Evolutionary conservation across 352 stramenopile genomes (phyloP).

Genomic region (Hyaloperonospora brassicae): DNA sequence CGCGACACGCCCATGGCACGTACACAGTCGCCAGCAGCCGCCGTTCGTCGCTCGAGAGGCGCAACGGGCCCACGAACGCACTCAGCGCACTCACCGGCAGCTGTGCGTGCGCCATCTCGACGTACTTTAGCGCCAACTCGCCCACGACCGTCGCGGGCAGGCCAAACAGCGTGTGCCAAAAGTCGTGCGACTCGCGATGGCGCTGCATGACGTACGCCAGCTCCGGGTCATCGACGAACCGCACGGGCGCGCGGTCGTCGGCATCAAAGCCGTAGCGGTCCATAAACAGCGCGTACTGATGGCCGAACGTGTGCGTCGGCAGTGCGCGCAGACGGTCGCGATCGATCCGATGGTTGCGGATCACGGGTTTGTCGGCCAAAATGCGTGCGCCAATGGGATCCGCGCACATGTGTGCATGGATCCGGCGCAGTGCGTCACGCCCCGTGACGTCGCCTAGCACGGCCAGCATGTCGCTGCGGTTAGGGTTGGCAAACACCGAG

Average conservation of each 20-base stretch:
- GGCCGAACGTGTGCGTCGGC: slow-evolving; percentile 81
- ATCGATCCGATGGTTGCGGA: slow-evolving; percentile 76
- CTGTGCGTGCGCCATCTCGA: slow-evolving; percentile 94
- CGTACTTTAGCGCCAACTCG: slow-evolving; percentile 95
- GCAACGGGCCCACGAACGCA: slow-evolving; percentile 85
- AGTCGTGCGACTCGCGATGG: slow-evolving; percentile 93
- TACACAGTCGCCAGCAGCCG: slow-evolving; percentile 77
- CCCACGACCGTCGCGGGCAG: slow-evolving; percentile 92
- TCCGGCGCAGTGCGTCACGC: slow-evolving; percentile 70
- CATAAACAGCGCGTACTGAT: slow-evolving; percentile 88
- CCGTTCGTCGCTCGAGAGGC: slow-evolving; percentile 66
- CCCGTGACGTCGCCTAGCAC: slow-evolving; percentile 91
- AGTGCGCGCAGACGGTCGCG: slow-evolving; percentile 55
- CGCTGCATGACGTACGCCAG: slow-evolving; percentile 95
- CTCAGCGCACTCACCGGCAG: slow-evolving; percentile 92
- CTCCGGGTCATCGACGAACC: slow-evolving; percentile 89
- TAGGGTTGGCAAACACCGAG: slow-evolving; percentile 87
- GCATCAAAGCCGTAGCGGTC: slow-evolving; percentile 88
- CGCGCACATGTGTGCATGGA: slow-evolving; percentile 82
- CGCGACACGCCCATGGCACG: slow-evolving; percentile 90
- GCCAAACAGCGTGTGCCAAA: slow-evolving; percentile 93
- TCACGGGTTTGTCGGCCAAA: slow-evolving; percentile 78
- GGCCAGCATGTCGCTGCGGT: slow-evolving; percentile 92
- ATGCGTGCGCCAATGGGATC: slow-evolving; percentile 83
- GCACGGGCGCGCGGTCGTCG: slow-evolving; percentile 73